These are phyloP conservation scores for Phytophthora ramorum DNA, from an alignment of 352 stramenopile species.

Conservation along the genomic window DNA sequence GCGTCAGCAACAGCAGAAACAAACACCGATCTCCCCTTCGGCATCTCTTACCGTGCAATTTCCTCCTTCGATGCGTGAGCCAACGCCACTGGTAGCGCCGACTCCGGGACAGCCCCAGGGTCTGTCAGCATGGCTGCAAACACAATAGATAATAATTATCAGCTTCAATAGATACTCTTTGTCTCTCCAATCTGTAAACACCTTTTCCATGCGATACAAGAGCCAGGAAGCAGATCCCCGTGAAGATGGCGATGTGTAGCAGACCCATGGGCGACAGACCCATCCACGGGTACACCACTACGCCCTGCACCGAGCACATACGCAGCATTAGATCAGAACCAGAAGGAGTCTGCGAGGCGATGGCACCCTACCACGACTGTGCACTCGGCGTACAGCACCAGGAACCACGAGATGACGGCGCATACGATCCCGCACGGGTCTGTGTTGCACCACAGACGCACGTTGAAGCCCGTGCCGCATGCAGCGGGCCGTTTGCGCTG, in stretches of 20 bases:
- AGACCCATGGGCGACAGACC: constrained; percentile 71
- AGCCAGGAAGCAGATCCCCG: constrained; percentile 86
- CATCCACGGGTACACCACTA: constrained; percentile 93
- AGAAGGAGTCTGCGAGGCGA: neutral
- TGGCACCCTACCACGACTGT: constrained; percentile 75
- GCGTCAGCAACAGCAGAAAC: constrained; percentile 7
- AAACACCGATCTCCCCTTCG: neutral
- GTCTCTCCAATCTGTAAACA: constrained; percentile 15
- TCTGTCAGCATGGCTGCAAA: constrained; percentile 96
- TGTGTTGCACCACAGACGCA: constrained; percentile 90
- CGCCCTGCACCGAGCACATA: constrained; percentile 48
- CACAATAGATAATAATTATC: constrained; percentile 8
- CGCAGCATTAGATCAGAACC: constrained; percentile 15
- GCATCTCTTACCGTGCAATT: constrained; percentile 49
- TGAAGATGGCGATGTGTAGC: constrained; percentile 77
- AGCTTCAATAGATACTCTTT: neutral
- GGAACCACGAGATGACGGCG: constrained; percentile 89
- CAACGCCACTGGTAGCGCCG: constrained; percentile 89
- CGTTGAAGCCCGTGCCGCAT: constrained; percentile 84
- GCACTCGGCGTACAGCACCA: constrained; percentile 93
- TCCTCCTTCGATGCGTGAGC: constrained; percentile 82
- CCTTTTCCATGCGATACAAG: constrained; percentile 95
- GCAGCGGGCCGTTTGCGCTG: constrained; percentile 52
- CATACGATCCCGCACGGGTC: constrained; percentile 93
- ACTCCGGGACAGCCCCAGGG: constrained; percentile 96